phyloP scores from a whole-genome alignment of 73 alveolate genomes.

The Halteria grandinella region DNA sequence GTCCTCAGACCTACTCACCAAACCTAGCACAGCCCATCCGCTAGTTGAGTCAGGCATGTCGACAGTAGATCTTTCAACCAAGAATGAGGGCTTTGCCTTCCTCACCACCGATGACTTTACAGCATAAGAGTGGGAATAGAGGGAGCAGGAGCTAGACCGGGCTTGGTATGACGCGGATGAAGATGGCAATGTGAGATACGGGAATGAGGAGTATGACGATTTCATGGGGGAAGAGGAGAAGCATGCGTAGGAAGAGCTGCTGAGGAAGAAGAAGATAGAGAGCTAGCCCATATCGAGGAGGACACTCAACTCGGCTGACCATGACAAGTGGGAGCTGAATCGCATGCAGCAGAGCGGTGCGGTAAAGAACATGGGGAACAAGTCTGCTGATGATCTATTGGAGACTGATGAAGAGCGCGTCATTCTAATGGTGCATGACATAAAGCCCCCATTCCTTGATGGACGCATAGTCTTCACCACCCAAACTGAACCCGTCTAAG shows the following conservation, averaged over 20 bases:
- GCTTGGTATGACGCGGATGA: constrained; percentile 98
- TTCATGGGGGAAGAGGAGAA: constrained; percentile 49
- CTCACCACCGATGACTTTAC: constrained; percentile 63
- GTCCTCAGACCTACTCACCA: constrained; percentile 1
- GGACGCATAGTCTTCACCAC: constrained; percentile 95
- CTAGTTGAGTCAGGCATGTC: constrained; percentile 32
- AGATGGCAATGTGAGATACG: constrained; percentile 84
- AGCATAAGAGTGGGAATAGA: constrained; percentile 88
- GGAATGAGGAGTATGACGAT: constrained; percentile 66
- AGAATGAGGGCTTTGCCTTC: constrained; percentile 25
- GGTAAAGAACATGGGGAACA: constrained; percentile 62
- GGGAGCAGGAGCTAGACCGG: constrained; percentile 87
- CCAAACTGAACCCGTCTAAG: constrained; percentile 94
- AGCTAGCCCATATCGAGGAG: constrained; percentile 79
- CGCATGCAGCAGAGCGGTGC: constrained; percentile 95
- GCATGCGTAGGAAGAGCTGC: constrained; percentile 59
- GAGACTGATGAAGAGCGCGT: constrained; percentile 97
- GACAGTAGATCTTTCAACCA: constrained; percentile 28
- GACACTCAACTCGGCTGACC: constrained; percentile 89
- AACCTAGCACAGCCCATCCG: neutral
- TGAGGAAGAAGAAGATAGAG: constrained; percentile 75
- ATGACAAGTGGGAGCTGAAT: constrained; percentile 98
- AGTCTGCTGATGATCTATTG: constrained; percentile 57
- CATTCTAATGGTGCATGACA: constrained; percentile 94
- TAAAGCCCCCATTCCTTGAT: constrained; percentile 98